Conservation (phyloP, 2,329 filamentous ascomycete species). For the Grosmannia huntii region DNA sequence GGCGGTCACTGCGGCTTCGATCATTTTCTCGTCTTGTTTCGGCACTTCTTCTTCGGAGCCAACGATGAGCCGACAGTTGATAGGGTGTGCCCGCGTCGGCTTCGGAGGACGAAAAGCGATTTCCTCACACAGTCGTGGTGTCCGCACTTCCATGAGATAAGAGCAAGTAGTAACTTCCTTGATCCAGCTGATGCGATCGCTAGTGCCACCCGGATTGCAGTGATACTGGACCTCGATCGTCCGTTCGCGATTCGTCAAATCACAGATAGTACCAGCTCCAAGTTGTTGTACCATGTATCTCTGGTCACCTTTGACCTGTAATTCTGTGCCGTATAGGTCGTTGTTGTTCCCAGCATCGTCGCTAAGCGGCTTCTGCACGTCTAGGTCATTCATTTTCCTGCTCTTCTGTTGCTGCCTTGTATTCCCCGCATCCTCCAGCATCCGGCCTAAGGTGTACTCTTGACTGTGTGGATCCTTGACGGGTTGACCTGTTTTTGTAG, state of each 20-base stretch:
- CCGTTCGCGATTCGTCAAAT: constrained; percentile 68
- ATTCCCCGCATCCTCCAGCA: constrained; percentile 14
- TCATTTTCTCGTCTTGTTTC: constrained; percentile 24
- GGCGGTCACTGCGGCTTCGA: constrained; percentile 17
- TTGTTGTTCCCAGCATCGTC: background rate
- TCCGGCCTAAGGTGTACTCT: constrained; percentile 65
- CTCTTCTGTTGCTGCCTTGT: constrained; percentile 2
- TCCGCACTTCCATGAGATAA: constrained; percentile 88
- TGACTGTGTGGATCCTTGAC: constrained; percentile 63
- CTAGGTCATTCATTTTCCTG: constrained; percentile 8
- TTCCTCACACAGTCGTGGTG: constrained; percentile 76
- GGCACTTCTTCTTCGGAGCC: constrained; percentile 33
- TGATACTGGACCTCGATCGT: constrained; percentile 74
- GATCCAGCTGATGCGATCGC: constrained; percentile 77
- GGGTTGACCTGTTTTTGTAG: constrained; percentile 60
- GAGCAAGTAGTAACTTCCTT: constrained; percentile 86
- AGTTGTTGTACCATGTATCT: constrained; percentile 77
- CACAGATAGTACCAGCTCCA: constrained; percentile 68
- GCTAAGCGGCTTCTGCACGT: constrained; percentile 10
- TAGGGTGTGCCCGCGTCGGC: constrained; percentile 61
- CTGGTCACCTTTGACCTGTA: constrained; percentile 73
- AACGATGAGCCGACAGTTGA: constrained; percentile 64
- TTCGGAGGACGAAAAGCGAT: constrained; percentile 74
- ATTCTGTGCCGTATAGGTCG: constrained; percentile 39
- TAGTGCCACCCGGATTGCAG: constrained; percentile 62